phyloP scores from a whole-genome alignment of 2,329 filamentous ascomycete genomes.

The Calycina marina region DNA sequence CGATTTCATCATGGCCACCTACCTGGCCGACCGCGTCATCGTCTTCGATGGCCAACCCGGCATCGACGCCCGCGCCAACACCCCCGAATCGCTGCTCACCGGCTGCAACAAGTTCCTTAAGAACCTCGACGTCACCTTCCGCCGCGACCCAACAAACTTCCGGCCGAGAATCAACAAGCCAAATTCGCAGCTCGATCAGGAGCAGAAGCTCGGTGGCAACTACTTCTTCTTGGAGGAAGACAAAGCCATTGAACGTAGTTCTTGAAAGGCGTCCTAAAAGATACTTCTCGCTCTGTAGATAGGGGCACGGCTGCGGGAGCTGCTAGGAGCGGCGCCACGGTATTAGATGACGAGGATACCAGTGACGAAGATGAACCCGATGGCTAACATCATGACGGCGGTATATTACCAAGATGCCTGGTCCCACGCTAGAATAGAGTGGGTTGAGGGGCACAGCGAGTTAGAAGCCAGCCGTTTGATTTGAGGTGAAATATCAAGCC shows the following conservation, averaged over 20 bases:
- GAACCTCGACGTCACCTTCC: slow-evolving; percentile 96
- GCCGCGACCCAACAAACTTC: slow-evolving; percentile 90
- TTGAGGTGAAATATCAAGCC: no score
- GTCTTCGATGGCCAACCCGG: slow-evolving; percentile 95
- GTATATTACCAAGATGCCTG: slow-evolving; percentile 50
- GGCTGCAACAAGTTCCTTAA: slow-evolving; percentile 92
- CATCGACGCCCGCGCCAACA: slow-evolving; percentile 74
- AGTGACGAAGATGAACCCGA: slow-evolving; percentile 55
- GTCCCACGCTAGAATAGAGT: slow-evolving; percentile 14
- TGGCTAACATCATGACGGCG: slow-evolving; percentile 42
- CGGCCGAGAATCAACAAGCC: slow-evolving; percentile 97
- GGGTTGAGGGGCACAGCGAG: slow-evolving; percentile 38
- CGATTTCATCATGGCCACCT: slow-evolving; percentile 93
- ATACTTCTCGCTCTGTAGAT: slow-evolving; percentile 22
- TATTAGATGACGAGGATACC: slow-evolving; percentile 35
- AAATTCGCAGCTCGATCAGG: slow-evolving; percentile 90
- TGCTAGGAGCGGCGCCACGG: slow-evolving; percentile 17
- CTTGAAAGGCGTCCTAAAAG: slow-evolving; percentile 44
- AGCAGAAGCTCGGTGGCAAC: slow-evolving; percentile 88
- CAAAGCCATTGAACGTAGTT: slow-evolving; percentile 30
- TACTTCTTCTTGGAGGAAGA: slow-evolving; percentile 96
- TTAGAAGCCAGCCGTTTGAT: no score
- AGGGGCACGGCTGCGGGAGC: slow-evolving; percentile 17
- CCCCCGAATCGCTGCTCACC: slow-evolving; percentile 80
- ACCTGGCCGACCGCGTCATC: slow-evolving; percentile 81